phyloP scores from a whole-genome alignment of 2,329 filamentous ascomycete genomes.

The Apiospora pterosperma region DNA sequence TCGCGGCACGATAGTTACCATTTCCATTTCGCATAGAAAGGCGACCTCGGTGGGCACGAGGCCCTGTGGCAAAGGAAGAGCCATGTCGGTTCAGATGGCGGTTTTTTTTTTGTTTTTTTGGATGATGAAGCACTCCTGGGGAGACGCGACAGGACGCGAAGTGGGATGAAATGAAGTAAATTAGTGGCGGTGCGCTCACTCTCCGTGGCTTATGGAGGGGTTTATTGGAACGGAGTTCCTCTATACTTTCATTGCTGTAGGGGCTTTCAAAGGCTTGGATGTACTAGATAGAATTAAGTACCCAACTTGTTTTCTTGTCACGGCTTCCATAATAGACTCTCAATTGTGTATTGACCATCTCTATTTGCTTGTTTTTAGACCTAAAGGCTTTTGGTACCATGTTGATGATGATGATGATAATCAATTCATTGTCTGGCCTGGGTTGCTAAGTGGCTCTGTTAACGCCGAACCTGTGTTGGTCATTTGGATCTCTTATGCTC shows the following conservation, averaged over 20 bases:
- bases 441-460: no score
- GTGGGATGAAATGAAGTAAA: neutral
- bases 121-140: neutral
- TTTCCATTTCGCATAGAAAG: slow-evolving; percentile 96
- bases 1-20: slow-evolving; percentile 87
- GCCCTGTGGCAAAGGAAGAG: slow-evolving; percentile 35
- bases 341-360: no score
- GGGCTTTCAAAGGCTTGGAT: neutral
- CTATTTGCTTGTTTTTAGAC: no score
- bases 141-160: slow-evolving; percentile 7
- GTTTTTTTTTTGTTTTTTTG: neutral
- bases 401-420: no score
- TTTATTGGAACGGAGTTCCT: no score
- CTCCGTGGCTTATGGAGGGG: neutral
- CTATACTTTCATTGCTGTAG: neutral
- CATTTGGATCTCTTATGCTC: no score
- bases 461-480: no score
- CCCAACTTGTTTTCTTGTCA: no score
- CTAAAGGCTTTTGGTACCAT: no score
- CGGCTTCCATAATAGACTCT: no score
- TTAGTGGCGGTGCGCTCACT: slow-evolving; percentile 2
- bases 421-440: no score
- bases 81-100: slow-evolving; percentile 17
- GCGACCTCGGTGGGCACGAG: slow-evolving; percentile 85
- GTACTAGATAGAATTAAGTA: no score